Evolutionary conservation across 177 flowering plant species (phyloP), one percentile per base, ranked within the genome.

Genomic region (Vitis hybrid): DNA sequence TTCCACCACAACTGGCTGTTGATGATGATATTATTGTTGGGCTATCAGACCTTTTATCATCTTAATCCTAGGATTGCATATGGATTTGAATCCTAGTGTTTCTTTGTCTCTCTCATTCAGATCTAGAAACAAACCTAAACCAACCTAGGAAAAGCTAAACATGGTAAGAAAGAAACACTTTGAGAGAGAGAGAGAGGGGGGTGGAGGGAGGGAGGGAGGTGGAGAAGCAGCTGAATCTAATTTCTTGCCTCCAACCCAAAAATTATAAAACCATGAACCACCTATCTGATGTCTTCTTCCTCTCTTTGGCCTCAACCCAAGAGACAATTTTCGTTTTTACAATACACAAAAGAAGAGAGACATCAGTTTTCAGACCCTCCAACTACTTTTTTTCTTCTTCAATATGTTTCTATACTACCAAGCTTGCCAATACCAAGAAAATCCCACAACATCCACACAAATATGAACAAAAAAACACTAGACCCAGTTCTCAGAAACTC

Each of bases 41-140:
- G 75, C 68, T 62, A 75, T 50, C 67, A 85, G 70, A 45, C 78
- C 85, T 62, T 81, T 86, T 82, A 84, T 82, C 83, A 81, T 88
- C 81, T 13, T 76, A 64, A 19, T 55, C 58, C 22, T 10, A 65
- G 69, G 65, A 66, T 63, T 77, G 78, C 75, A 64, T 76, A 64
- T 63, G 70, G 75, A 74, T 73, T 75, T 65, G 39, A 33, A 33
- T 33, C 39, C 39, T 33, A 33, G 5, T 69, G 64, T 11, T 29
- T 67, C 60, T 64, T 53, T 33, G 45, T 33, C 45, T 33, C 45
- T 33, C 1, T 33, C 31, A 55, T 60, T 49, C 72, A 76, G 84
- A 80, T 77, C 75, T 66, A 74, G 79, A 74, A 75, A 76, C 73
- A 82, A 80, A 53, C 18, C 9, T 26, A 68, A 67, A 65, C 51